A percentile compares a stretch with the other conserved stretches of the same genome.
Evolutionary conservation across 2,329 filamentous ascomycete species (phyloP).

Genomic region (Parasarocladium wereldwijsianum): DNA sequence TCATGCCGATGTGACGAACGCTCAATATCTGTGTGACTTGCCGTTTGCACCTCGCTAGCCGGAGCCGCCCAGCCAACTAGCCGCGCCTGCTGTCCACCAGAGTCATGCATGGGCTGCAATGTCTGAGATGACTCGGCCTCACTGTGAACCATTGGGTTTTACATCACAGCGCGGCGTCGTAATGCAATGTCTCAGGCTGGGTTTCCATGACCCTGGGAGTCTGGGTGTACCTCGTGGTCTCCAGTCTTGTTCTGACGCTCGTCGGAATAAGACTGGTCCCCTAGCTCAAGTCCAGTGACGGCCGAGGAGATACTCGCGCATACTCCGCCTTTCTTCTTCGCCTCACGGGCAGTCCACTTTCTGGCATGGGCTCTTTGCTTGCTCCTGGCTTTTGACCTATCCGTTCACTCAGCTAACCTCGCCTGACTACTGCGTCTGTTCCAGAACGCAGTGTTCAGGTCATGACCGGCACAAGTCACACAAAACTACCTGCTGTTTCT

Average conservation of each 20-base stretch:
- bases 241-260: slow-evolving; percentile 8
- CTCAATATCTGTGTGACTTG: slow-evolving; percentile 8
- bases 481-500: slow-evolving; percentile 10
- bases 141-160: slow-evolving; percentile 16
- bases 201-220: no score
- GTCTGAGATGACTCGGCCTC: slow-evolving; percentile 16
- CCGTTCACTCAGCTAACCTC: slow-evolving; percentile 16
- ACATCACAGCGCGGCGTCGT: slow-evolving; percentile 9
- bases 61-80: slow-evolving; percentile 13
- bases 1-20: no score
- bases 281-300: slow-evolving; percentile 6
- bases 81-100: slow-evolving; percentile 2
- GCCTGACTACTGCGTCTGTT: slow-evolving; percentile 14
- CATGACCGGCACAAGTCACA: slow-evolving; percentile 19
- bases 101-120: slow-evolving; percentile 7
- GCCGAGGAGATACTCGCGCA: neutral
- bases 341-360: slow-evolving; percentile 1
- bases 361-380: slow-evolving; percentile 8
- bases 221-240: slow-evolving; percentile 4
- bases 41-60: slow-evolving; percentile 7
- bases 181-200: neutral
- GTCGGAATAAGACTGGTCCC: slow-evolving; percentile 8
- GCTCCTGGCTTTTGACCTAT: slow-evolving; percentile 9
- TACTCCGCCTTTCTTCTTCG: neutral
- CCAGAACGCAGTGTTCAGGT: slow-evolving; percentile 20